These are phyloP conservation scores for Lachnellula hyalina DNA, from an alignment of 2,329 filamentous ascomycete genomes.

Conservation along the genomic window DNA sequence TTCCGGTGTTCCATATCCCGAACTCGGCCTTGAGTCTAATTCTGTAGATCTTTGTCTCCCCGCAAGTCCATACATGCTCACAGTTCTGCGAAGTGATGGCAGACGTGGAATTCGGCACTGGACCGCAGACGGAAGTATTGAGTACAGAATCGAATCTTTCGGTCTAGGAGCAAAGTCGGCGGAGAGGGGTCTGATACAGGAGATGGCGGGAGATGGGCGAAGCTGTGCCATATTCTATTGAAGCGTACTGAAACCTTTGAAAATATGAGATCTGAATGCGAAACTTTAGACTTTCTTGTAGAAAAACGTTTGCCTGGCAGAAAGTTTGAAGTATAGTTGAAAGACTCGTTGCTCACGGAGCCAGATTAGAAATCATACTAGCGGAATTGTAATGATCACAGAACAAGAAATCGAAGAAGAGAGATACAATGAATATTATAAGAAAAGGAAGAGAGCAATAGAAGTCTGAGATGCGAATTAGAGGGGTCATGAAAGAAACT, in stretches of 20 bases:
- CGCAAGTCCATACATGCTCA: constrained; percentile 27
- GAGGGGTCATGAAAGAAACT: neutral
- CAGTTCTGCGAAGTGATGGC: constrained; percentile 42
- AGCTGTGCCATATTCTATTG: neutral
- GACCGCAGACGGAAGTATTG: constrained; percentile 48
- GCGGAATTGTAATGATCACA: neutral
- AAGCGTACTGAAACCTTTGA: too few relatives aligned
- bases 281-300: too few relatives aligned
- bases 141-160: constrained; percentile 44
- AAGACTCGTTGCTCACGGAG: neutral
- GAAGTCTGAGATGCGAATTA: neutral
- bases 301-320: neutral
- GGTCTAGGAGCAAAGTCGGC: constrained; percentile 7
- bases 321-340: neutral
- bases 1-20: constrained; percentile 28
- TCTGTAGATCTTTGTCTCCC: constrained; percentile 12
- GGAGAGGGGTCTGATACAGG: constrained; percentile 3
- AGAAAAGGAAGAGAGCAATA: neutral
- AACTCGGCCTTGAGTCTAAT: constrained; percentile 27
- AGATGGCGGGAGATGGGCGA: neutral
- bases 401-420: neutral
- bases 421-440: neutral
- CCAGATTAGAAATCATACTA: neutral
- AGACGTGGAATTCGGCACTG: constrained; percentile 47
- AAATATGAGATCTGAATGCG: too few relatives aligned